Base-by-base conservation (phyloP, 768 basidiomycete genomes). In the Termitomyces sp. region DNA sequence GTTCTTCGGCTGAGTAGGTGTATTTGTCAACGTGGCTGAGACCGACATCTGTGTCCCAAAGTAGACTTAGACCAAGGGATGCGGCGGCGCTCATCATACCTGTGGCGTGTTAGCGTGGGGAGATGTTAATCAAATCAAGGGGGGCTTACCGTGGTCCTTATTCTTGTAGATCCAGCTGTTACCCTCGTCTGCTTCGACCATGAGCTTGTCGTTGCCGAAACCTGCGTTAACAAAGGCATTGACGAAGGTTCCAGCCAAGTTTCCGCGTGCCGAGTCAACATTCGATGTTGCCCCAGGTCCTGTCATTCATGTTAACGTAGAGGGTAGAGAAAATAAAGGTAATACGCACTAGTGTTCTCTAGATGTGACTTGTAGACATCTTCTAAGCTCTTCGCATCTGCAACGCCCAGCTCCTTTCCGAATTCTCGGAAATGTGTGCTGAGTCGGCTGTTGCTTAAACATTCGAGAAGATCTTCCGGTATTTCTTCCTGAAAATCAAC, bases 151-250 rank as follows among this genome's bases (percentile, higher is more conserved):
- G 60, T 97, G 93, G 53, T 98, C 96, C 74, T 98, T 98, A 78
- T 98, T 98, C 81, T 98, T 98, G 79, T 98, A 99, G 56, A 99
- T 93, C 94, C 94, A 99, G 64, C 93, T 95, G 71, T 85, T 91
- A 14, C 97, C 96, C 66, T 97, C 95, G 57, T 94, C 91, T 1
- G 94, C 96, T 67, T 87, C 89, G 5, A 95, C 94, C 92, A 99
- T 96, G 53, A 99, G 81, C 69, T 97, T 98, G 70, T 99, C 97
- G 68, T 99, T 99, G 23, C 94, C 94, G 66, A 95, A 99, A 0
- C 96, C 97, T 44, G 94, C 96, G 66, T 99, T 99, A 52, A 98
- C 96, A 59, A 98, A 99, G 1, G 94, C 97, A 66, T 99, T 98
- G 60, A 99, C 97, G 61, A 98, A 98, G 1, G 96, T 97, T 3